Percentiles rank a stretch among this genome's conserved stretches.
These are phyloP conservation scores for Claviceps quebecensis DNA, from an alignment of 2,329 filamentous ascomycete species.

Conservation along the genomic window DNA sequence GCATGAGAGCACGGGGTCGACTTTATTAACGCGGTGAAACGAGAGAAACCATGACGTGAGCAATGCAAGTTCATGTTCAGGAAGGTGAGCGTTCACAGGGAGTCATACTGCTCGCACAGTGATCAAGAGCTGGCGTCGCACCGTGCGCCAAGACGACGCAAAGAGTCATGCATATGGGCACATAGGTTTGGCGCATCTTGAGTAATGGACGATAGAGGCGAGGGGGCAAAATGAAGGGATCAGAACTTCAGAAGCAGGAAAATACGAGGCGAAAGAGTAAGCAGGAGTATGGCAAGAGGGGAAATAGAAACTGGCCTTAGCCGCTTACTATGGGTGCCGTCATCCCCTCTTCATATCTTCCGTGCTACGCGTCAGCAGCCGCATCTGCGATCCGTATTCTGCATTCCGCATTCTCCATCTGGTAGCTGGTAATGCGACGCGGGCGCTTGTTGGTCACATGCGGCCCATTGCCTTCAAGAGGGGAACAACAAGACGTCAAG, in stretches of 20 bases:
- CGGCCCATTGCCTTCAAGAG: too few species aligned
- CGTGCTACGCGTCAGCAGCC: slow-evolving; percentile 19
- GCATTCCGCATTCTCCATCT: slow-evolving; percentile 21
- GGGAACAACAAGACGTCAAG: too few species aligned
- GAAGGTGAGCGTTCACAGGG: too few species aligned
- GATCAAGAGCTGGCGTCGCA: slow-evolving; percentile 39
- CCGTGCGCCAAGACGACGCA: slow-evolving; percentile 6
- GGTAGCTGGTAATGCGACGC: slow-evolving; percentile 7
- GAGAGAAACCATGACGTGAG: too few species aligned
- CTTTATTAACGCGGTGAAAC: slow-evolving; percentile 2
- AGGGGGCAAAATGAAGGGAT: not conserved
- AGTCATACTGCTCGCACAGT: slow-evolving; percentile 33
- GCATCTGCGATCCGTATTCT: slow-evolving; percentile 21
- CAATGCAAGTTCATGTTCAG: too few species aligned
- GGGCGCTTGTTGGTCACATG: too few species aligned
- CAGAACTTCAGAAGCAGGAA: not conserved
- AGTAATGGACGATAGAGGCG: not conserved
- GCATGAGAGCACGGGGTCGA: slow-evolving; percentile 30
- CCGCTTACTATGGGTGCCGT: too few species aligned
- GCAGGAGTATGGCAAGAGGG: too few species aligned
- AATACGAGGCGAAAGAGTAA: not conserved
- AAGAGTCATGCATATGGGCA: not conserved
- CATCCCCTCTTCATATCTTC: slow-evolving; percentile 7
- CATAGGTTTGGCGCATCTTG: not conserved
- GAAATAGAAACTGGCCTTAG: too few species aligned